Conservation (phyloP, 768 basidiomycete species). For the Rhizopogon sp. region DNA sequence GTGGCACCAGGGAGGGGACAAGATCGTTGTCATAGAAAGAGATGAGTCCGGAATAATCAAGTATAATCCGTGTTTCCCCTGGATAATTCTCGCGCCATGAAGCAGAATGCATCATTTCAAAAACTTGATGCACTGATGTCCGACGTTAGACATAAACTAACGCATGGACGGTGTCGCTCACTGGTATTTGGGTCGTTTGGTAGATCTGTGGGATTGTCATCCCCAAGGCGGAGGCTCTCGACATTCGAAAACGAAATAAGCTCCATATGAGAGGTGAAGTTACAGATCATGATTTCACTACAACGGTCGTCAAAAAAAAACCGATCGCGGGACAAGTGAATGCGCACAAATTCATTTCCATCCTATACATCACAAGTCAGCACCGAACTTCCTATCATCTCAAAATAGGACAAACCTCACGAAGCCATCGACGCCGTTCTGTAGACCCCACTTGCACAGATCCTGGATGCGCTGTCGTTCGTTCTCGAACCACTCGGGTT, state of each 20-base stretch:
- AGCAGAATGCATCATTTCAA: slow-evolving; percentile 12
- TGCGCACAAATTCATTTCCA: slow-evolving; percentile 47
- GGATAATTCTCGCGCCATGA: slow-evolving; percentile 19
- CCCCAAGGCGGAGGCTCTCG: not conserved
- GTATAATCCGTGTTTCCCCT: slow-evolving; percentile 19
- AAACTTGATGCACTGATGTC: not conserved
- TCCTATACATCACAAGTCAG: slow-evolving; percentile 20
- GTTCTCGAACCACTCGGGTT: slow-evolving; percentile 9
- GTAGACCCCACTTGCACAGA: slow-evolving; percentile 30
- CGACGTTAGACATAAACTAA: not conserved
- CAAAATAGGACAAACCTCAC: slow-evolving; percentile 16
- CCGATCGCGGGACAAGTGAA: not conserved
- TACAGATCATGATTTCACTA: slow-evolving; percentile 46
- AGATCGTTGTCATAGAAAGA: slow-evolving; percentile 25
- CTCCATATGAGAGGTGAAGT: slow-evolving; percentile 36
- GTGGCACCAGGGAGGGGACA: slow-evolving; percentile 11
- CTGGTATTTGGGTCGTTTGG: not conserved
- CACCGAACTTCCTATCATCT: not conserved
- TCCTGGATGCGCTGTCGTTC: slow-evolving; percentile 23
- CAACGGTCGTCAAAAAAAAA: not conserved
- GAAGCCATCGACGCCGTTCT: slow-evolving; percentile 28
- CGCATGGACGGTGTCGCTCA: not conserved
- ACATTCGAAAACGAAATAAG: slow-evolving; percentile 35
- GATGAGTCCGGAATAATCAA: slow-evolving; percentile 14
- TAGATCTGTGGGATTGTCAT: too few relatives aligned